These are phyloP conservation scores for Asparagopsis taxiformis DNA, from an alignment of 31 red algal genomes.

Conservation along the genomic window DNA sequence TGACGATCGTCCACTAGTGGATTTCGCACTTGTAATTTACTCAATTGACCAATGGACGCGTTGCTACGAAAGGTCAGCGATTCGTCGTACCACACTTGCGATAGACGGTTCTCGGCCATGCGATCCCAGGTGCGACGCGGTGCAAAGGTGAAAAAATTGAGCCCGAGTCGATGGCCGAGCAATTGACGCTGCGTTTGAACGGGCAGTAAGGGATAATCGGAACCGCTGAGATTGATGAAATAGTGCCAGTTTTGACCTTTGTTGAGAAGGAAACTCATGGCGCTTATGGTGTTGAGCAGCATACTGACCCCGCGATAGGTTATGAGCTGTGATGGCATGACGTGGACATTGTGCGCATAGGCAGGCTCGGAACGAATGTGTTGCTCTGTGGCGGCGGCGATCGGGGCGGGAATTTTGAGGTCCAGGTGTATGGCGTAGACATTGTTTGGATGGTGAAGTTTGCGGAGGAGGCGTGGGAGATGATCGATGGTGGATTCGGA, in stretches of 20 bases:
- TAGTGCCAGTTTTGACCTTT: constrained; percentile 56
- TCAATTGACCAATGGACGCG: constrained; percentile 18
- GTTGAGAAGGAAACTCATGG: constrained; percentile 50
- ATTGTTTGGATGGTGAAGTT: constrained; percentile 66
- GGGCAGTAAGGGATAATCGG: constrained; percentile 74
- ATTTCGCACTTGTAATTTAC: constrained; percentile 34
- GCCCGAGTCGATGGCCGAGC: constrained; percentile 22
- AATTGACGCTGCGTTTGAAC: constrained; percentile 32
- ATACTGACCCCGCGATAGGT: constrained; percentile 82
- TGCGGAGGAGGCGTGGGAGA: constrained; percentile 60
- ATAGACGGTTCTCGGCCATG: constrained; percentile 65
- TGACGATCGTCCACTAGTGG: constrained; percentile 43
- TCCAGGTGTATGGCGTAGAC: constrained; percentile 84
- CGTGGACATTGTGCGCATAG: constrained; percentile 47
- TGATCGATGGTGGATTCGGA: constrained; percentile 39
- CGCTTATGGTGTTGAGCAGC: constrained; percentile 76
- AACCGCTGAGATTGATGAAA: constrained; percentile 86
- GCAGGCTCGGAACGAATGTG: neutral
- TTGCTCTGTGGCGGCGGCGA: neutral
- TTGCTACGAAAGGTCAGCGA: constrained; percentile 32
- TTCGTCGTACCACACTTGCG: constrained; percentile 59
- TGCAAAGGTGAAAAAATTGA: constrained; percentile 78
- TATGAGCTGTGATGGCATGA: constrained; percentile 75
- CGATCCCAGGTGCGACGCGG: constrained; percentile 36
- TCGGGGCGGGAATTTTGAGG: constrained; percentile 34